phyloP scores from a whole-genome alignment of 2,329 filamentous ascomycete genomes.

The Chrysoporthe austroafricana region DNA sequence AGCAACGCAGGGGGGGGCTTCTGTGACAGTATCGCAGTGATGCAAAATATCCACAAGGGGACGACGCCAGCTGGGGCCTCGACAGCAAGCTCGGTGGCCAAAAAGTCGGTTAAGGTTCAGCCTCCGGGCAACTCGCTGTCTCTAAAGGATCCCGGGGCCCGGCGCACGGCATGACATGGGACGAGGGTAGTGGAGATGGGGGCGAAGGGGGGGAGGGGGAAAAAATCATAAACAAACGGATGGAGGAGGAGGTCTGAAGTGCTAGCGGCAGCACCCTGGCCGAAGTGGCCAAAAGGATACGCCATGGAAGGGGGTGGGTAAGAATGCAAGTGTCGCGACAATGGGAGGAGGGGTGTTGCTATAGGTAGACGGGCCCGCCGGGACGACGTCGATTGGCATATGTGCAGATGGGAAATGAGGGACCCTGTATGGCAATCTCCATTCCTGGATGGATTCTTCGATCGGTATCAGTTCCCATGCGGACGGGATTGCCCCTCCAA shows the following conservation, averaged over 20 bases:
- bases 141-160: slow-evolving; percentile 20
- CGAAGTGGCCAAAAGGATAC: slow-evolving; percentile 17
- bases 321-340: slow-evolving; percentile 17
- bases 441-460: slow-evolving; percentile 23
- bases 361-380: slow-evolving; percentile 10
- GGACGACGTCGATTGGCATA: slow-evolving; percentile 22
- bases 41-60: not conserved
- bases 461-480: slow-evolving; percentile 21
- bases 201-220: slow-evolving; percentile 4
- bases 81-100: slow-evolving; percentile 27
- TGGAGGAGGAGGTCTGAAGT: slow-evolving; percentile 1
- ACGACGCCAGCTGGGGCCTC: not conserved
- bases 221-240: not conserved
- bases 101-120: slow-evolving; percentile 21
- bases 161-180: slow-evolving; percentile 24
- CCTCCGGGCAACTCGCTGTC: slow-evolving; percentile 15
- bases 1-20: not conserved
- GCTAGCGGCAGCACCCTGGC: slow-evolving; percentile 19
- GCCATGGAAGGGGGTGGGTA: slow-evolving; percentile 23
- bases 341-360: slow-evolving; percentile 24
- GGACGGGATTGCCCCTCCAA: slow-evolving; percentile 17
- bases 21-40: not conserved
- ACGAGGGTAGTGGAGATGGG: slow-evolving; percentile 26
- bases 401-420: slow-evolving; percentile 22
- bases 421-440: slow-evolving; percentile 24